Conservation (phyloP, 1,284 basidiomycete species). For the Malassezia dermatis region DNA sequence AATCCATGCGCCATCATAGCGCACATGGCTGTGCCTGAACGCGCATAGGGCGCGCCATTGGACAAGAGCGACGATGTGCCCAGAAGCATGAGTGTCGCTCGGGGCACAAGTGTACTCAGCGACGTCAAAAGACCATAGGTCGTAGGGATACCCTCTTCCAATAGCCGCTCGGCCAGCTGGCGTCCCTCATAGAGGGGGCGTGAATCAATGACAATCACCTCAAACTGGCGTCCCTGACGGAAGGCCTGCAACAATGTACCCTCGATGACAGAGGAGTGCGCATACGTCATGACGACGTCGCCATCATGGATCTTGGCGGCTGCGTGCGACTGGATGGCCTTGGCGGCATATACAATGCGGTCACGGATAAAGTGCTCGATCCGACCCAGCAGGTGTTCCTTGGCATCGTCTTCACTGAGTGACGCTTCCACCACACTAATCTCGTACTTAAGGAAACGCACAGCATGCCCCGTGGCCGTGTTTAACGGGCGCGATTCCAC, state of each 20-base stretch:
- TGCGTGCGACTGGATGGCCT: constrained; percentile 73
- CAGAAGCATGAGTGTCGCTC: constrained; percentile 70
- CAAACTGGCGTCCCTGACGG: constrained; percentile 59
- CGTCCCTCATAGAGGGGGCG: constrained; percentile 81
- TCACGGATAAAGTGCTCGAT: constrained; percentile 92
- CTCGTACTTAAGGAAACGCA: constrained; percentile 87
- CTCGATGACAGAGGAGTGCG: constrained; percentile 87
- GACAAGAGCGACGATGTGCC: constrained; percentile 89
- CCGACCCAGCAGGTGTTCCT: constrained; percentile 67
- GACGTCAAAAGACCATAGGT: constrained; percentile 87
- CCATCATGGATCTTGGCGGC: constrained; percentile 88
- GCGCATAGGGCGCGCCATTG: constrained; percentile 85
- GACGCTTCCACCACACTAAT: constrained; percentile 86
- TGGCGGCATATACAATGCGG: constrained; percentile 81
- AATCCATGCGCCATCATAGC: constrained; percentile 88
- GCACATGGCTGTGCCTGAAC: constrained; percentile 87
- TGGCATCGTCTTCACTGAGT: constrained; percentile 88
- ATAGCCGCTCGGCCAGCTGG: constrained; percentile 60
- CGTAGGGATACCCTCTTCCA: constrained; percentile 66
- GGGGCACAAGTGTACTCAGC: constrained; percentile 68
- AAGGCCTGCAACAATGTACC: constrained; percentile 69
- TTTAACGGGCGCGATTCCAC: constrained; percentile 78
- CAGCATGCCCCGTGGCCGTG: constrained; percentile 90
- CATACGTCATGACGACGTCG: constrained; percentile 84
- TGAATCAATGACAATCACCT: constrained; percentile 88